Evolutionary conservation across 306 rosid species (phyloP), one percentile per base, ranked within the genome.

Genomic region (Prunus padus): DNA sequence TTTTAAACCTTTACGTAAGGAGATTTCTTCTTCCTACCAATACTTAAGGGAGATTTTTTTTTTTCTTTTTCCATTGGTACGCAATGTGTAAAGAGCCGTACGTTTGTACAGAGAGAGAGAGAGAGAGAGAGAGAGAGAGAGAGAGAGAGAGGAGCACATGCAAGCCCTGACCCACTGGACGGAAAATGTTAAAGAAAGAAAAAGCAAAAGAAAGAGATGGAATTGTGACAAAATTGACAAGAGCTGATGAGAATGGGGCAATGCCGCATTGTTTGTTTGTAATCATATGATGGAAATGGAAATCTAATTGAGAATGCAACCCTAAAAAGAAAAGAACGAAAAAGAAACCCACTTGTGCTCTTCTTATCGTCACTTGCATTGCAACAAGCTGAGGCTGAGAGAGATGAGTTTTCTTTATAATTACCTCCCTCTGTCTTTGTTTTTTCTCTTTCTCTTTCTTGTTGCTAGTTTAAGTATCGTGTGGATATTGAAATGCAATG

Each of bases 351-450:
- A 37, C 65, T n/a, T 54, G 52, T 10, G 12, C 47, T 52, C 0
- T 52, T 52, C 47, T 70, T 19, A 33, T 70, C 64, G n/a, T 11
- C 66, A n/a, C 15, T 13, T 46, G 57, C 15, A 16, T 51, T n/a
- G 14, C 22, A 25, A 50, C 52, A 71, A 71, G 49, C 75, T 71
- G 50, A n/a, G 75, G 50, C 33, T 13, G 31, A 69, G 30, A 40
- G 46, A 20, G 73, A 16, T 1, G 1, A 11, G 65, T 15, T 33
- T 11, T 33, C 33, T 28, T 61, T 31, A 28, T 25, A 19, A 7
- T 54, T 55, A 50, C 15, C 51, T 46, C 15, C 1, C 2, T 50
- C 55, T 50, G 0, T 15, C n/a, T 50, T 3, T 50, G 1, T 57
- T 54, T 1, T 54, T 8, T 54, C 12, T 3, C n/a, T 57, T 22